Evolutionary conservation across 306 rosid species (phyloP).

Genomic region (Castanea crenata): DNA sequence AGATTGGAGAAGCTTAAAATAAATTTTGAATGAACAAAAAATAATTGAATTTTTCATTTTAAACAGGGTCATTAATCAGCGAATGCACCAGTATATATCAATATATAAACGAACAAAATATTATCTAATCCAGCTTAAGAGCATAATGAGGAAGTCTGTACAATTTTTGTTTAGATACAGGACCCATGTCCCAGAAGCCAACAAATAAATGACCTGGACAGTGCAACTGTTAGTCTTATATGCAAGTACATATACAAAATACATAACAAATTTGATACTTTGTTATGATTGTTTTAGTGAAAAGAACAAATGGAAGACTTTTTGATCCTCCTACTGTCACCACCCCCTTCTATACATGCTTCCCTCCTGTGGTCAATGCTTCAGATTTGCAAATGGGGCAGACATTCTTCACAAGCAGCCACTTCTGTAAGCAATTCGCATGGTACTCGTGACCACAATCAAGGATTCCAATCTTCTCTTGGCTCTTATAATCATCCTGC

Average conservation of each 20-base stretch:
- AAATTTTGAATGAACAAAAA: not conserved
- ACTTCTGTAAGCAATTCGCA: constrained; percentile 70
- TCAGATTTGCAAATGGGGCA: constrained; percentile 98
- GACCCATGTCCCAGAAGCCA: constrained; percentile 47
- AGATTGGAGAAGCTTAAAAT: not conserved
- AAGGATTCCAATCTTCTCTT: constrained; percentile 70
- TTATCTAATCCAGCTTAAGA: constrained; percentile 22
- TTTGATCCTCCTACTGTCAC: constrained; percentile 2
- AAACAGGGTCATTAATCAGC: not conserved
- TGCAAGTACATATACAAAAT: constrained; percentile 60
- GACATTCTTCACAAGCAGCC: constrained; percentile 83
- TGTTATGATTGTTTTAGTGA: constrained; percentile 3
- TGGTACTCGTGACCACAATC: constrained; percentile 91
- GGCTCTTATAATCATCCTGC: constrained; percentile 75
- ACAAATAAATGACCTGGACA: constrained; percentile 57
- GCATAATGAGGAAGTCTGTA: constrained; percentile 54
- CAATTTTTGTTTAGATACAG: constrained; percentile 63
- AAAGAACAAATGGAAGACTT: constrained; percentile 22
- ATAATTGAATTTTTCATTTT: not conserved
- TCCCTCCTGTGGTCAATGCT: constrained; percentile 53
- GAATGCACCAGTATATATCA: constrained; percentile 13
- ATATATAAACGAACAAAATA: constrained; percentile 28
- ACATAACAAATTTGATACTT: constrained; percentile 39
- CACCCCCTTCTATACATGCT: constrained; percentile 34
- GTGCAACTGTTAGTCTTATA: constrained; percentile 43